phyloP scores from a whole-genome alignment of 257 asterid genomes.

The Salvia miltiorrhiza region DNA sequence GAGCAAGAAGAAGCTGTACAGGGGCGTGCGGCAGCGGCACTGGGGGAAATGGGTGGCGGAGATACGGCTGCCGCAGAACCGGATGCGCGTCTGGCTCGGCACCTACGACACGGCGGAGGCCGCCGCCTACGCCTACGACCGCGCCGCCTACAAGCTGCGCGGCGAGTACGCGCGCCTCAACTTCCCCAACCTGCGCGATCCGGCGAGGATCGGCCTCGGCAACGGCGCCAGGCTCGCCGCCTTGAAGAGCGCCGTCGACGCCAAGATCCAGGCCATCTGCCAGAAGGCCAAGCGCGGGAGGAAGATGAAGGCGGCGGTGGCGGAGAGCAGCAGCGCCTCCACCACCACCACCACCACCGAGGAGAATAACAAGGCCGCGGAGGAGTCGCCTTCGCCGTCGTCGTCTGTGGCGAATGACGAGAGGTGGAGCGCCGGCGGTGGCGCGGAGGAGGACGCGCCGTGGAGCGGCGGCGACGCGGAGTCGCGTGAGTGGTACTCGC shows the following conservation, averaged over 20 bases:
- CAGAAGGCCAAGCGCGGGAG: constrained; percentile 67
- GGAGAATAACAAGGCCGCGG: constrained; percentile 22
- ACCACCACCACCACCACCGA: background rate
- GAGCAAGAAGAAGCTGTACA: constrained; percentile 72
- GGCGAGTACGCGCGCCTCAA: constrained; percentile 91
- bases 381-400: constrained; percentile 20
- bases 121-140: constrained; percentile 93
- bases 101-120: constrained; percentile 91
- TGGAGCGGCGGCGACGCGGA: constrained; percentile 41
- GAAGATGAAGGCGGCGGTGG: constrained; percentile 24
- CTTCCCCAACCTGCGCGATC: constrained; percentile 72
- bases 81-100: constrained; percentile 93
- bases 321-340: background rate
- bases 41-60: constrained; percentile 99
- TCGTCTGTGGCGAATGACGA: constrained; percentile 23
- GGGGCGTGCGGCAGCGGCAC: constrained; percentile 98
- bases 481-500: constrained; percentile 49
- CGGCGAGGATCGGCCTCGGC: constrained; percentile 53
- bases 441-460: constrained; percentile 24
- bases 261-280: constrained; percentile 79
- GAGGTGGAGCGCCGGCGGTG: constrained; percentile 34
- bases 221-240: constrained; percentile 46
- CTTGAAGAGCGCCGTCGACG: constrained; percentile 73
- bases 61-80: constrained; percentile 83
- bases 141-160: constrained; percentile 92